Conservation (phyloP, 1,284 basidiomycete species). For the Cystobasidium pallidum region DNA sequence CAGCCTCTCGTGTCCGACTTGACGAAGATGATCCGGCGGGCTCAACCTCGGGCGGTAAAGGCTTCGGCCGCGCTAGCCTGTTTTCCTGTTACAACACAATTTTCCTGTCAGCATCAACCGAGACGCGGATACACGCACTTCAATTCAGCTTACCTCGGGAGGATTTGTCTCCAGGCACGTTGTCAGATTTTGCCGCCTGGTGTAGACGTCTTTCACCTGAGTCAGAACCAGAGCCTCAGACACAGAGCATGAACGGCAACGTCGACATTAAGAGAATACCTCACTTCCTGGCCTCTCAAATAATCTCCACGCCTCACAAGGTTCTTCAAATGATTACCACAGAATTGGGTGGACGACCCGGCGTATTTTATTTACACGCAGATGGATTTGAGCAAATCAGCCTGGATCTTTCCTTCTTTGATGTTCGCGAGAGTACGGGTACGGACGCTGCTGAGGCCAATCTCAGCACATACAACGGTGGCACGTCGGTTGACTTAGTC, state of each 20-base stretch:
- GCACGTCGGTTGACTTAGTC: no score
- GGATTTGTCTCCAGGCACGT: background rate
- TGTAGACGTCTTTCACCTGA: background rate
- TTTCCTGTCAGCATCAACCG: background rate
- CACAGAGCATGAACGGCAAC: no score
- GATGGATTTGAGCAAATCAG: conserved; percentile 37
- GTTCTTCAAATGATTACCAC: conserved; percentile 7
- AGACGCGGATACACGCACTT: background rate
- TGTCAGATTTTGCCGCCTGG: background rate
- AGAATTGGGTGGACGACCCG: background rate
- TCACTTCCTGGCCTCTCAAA: background rate
- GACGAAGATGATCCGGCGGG: background rate
- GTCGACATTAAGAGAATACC: background rate
- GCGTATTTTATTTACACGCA: conserved; percentile 33
- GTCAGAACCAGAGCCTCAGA: background rate
- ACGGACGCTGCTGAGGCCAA: background rate
- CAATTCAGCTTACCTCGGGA: background rate
- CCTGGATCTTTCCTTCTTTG: background rate
- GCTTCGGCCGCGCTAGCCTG: background rate
- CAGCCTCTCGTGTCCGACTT: background rate
- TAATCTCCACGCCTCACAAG: background rate
- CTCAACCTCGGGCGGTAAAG: background rate
- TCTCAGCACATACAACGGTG: background rate
- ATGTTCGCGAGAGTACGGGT: no score
- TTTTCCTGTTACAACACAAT: background rate